Conservation (phyloP, 2,329 filamentous ascomycete species). For the Sporothrix mexicana region DNA sequence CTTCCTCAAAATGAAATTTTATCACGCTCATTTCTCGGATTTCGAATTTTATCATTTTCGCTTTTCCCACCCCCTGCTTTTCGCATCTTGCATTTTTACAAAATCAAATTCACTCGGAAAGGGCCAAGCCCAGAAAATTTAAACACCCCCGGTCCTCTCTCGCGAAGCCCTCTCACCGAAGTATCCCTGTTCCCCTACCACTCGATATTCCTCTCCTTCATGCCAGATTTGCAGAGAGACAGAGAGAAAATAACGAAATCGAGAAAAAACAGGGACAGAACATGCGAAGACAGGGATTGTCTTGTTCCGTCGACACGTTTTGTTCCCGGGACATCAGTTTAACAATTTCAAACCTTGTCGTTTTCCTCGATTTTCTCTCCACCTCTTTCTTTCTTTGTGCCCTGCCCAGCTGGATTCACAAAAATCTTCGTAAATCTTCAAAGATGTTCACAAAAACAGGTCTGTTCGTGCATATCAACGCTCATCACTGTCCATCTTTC, state of each 20-base stretch:
- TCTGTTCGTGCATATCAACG: not conserved
- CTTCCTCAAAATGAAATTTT: too few species aligned
- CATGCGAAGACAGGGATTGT: not conserved
- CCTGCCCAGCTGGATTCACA: too few species aligned
- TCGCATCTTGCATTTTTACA: not conserved
- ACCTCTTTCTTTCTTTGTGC: not conserved
- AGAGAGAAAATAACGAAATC: not conserved
- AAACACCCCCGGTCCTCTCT: not conserved
- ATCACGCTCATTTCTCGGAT: too few species aligned
- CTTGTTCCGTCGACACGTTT: not conserved
- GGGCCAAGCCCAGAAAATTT: not conserved
- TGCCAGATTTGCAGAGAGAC: too few species aligned
- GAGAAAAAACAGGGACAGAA: not conserved
- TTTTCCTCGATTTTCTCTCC: not conserved
- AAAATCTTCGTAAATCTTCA: not conserved
- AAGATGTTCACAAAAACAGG: not conserved
- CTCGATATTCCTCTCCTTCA: too few species aligned
- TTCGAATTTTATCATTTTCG: not conserved
- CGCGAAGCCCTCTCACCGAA: not conserved
- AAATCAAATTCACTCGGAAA: not conserved
- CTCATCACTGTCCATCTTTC: not conserved
- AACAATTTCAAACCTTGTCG: slow-evolving; percentile 1
- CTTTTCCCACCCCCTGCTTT: not conserved
- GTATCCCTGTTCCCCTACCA: not conserved
- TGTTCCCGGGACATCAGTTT: slow-evolving; percentile 4